Conservation (phyloP, 345 rosid genomes). For the Euphorbia lathyris region DNA sequence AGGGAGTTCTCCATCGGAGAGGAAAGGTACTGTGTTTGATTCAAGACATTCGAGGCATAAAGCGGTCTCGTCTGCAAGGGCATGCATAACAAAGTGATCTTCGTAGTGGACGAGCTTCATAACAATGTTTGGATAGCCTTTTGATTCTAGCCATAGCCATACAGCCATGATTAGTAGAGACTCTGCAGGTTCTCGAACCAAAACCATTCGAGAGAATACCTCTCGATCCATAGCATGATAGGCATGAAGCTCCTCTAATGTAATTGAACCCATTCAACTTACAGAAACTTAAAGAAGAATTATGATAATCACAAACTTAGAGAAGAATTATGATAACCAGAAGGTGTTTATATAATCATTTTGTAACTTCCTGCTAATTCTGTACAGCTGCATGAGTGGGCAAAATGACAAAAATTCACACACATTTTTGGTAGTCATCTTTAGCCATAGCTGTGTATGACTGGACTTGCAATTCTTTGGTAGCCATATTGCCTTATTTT, state of each 20-base stretch:
- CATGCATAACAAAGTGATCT: constrained; percentile 24
- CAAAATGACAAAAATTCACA: no score
- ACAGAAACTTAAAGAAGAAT: no score
- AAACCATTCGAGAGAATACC: constrained; percentile 36
- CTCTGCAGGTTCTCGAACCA: constrained; percentile 31
- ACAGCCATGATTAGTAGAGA: constrained; percentile 37
- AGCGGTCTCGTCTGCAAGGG: constrained; percentile 34
- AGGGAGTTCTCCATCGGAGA: constrained; percentile 16
- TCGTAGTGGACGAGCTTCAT: constrained; percentile 20
- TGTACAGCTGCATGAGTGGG: no score
- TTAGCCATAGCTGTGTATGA: no score
- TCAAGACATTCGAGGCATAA: constrained; percentile 25
- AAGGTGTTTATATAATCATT: background rate
- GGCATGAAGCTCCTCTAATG: constrained; percentile 28
- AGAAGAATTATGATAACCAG: no score
- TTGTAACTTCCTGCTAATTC: no score
- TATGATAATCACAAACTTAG: no score
- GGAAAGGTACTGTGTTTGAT: background rate
- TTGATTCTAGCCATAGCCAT: constrained; percentile 51
- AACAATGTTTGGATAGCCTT: constrained; percentile 34
- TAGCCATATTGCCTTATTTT: no score
- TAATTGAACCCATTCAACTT: constrained; percentile 33
- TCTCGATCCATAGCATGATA: constrained; percentile 42
- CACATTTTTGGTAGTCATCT: no score
- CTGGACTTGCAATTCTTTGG: no score